phyloP scores from a whole-genome alignment of 2,329 filamentous ascomycete species.

The Hypoxylon rubiginosum region DNA sequence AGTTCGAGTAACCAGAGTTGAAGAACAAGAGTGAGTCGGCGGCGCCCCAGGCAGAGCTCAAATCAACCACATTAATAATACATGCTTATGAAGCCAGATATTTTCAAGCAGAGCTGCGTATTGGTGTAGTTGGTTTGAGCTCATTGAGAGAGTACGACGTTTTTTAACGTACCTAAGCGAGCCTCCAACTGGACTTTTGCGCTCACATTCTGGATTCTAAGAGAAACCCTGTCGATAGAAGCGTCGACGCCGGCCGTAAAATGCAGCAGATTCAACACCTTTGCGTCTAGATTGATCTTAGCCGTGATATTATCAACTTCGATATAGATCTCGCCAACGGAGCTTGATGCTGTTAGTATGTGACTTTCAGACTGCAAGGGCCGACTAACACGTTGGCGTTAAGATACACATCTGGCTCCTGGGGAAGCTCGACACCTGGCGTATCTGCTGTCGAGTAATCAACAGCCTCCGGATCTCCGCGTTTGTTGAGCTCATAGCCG shows the following conservation, averaged over 20 bases:
- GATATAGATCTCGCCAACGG: conserved; percentile 65
- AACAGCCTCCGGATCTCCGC: conserved; percentile 64
- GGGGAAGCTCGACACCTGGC: conserved; percentile 58
- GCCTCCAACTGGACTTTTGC: conserved; percentile 60
- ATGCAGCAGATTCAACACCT: conserved; percentile 69
- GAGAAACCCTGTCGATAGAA: conserved; percentile 67
- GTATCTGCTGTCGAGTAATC: conserved; percentile 68
- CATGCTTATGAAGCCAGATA: not conserved
- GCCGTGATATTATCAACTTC: conserved; percentile 71
- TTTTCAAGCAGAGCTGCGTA: not conserved
- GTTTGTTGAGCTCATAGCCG: conserved; percentile 66
- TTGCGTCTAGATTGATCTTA: conserved; percentile 71
- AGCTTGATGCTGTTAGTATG: conserved; percentile 10
- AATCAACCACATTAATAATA: too few species aligned
- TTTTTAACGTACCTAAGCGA: conserved; percentile 55
- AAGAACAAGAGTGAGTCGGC: too few species aligned
- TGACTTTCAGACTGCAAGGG: not conserved
- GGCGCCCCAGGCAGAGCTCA: too few species aligned
- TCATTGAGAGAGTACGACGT: not conserved
- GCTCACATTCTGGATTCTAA: conserved; percentile 67
- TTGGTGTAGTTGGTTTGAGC: not conserved
- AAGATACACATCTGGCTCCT: conserved; percentile 70
- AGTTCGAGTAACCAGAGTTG: too few species aligned
- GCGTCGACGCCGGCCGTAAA: conserved; percentile 73
- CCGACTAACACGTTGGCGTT: conserved; percentile 69